A percentile compares a stretch with the other conserved stretches of the same genome.
Evolutionary conservation across 129 eudicot genomes (phyloP).

Genomic region (Centaurea solstitialis): DNA sequence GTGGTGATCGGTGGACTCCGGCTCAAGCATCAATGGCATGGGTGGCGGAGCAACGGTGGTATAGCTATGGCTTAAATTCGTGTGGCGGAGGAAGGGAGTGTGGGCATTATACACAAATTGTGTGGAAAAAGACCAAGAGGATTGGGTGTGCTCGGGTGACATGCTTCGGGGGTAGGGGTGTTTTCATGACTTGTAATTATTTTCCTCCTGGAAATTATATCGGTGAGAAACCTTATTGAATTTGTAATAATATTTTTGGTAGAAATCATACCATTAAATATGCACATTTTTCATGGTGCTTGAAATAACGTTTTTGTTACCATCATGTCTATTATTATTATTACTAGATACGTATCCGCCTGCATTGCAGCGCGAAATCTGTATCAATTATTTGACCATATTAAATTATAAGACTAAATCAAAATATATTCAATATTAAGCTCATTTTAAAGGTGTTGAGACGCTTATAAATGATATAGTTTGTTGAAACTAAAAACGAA

Average conservation of each 20-base stretch:
- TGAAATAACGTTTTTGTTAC: background rate
- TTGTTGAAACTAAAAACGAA: no score
- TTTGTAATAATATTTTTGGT: conserved; percentile 11
- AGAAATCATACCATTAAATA: background rate
- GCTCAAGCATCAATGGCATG: conserved; percentile 35
- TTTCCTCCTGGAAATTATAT: conserved; percentile 51
- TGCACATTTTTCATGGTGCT: background rate
- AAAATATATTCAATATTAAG: no score
- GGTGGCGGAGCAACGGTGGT: conserved; percentile 41
- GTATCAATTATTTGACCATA: no score
- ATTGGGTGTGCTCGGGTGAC: conserved; percentile 51
- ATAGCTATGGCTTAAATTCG: conserved; percentile 37
- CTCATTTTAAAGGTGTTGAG: no score
- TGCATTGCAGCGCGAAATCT: no score
- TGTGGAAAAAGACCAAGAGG: conserved; percentile 37
- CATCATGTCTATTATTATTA: background rate
- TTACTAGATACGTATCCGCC: no score
- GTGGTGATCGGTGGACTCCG: conserved; percentile 51
- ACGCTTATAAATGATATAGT: no score
- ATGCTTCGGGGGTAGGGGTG: conserved; percentile 42
- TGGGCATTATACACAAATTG: conserved; percentile 54
- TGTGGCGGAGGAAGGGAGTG: conserved; percentile 44
- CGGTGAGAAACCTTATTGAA: conserved; percentile 45
- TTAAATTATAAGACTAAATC: no score
- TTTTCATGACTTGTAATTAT: conserved; percentile 49